phyloP scores from a whole-genome alignment of 305 asterid species.

The Ajuga reptans region DNA sequence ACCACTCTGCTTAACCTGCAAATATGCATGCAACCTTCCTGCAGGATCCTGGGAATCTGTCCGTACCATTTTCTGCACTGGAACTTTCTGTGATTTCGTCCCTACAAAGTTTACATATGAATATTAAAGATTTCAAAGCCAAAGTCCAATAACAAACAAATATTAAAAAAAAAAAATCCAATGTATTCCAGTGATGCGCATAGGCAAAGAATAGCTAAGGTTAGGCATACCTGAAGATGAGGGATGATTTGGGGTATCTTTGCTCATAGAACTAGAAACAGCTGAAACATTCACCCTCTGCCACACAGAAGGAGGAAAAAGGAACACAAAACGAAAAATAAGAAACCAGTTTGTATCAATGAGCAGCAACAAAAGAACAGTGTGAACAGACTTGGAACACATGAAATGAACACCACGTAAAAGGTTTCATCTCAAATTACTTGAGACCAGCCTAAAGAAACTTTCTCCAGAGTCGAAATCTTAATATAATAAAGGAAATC shows the following conservation, averaged over 20 bases:
- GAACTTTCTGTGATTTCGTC: slow-evolving; percentile 58
- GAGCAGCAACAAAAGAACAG: neutral
- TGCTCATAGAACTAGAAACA: slow-evolving; percentile 33
- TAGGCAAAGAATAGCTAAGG: slow-evolving; percentile 11
- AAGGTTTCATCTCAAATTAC: neutral
- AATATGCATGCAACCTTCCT: slow-evolving; percentile 89
- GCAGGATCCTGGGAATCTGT: slow-evolving; percentile 93
- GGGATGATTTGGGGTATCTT: slow-evolving; percentile 42
- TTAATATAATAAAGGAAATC: neutral
- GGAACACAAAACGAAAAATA: slow-evolving; percentile 19
- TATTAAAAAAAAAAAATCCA: neutral
- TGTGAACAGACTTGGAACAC: neutral
- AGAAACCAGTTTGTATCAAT: neutral
- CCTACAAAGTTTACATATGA: slow-evolving; percentile 33
- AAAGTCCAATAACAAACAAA: slow-evolving; percentile 21
- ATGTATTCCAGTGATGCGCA: neutral
- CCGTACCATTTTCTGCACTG: slow-evolving; percentile 82
- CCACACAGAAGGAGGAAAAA: neutral
- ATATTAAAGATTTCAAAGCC: slow-evolving; percentile 17
- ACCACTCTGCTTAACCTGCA: slow-evolving; percentile 54
- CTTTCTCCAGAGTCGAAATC: neutral
- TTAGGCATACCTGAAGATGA: slow-evolving; percentile 44
- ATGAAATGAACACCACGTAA: neutral
- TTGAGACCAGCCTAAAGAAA: neutral
- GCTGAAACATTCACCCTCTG: slow-evolving; percentile 54